These are phyloP conservation scores for Dipteronia dyeriana DNA, from an alignment of 345 rosid species.

Conservation along the genomic window DNA sequence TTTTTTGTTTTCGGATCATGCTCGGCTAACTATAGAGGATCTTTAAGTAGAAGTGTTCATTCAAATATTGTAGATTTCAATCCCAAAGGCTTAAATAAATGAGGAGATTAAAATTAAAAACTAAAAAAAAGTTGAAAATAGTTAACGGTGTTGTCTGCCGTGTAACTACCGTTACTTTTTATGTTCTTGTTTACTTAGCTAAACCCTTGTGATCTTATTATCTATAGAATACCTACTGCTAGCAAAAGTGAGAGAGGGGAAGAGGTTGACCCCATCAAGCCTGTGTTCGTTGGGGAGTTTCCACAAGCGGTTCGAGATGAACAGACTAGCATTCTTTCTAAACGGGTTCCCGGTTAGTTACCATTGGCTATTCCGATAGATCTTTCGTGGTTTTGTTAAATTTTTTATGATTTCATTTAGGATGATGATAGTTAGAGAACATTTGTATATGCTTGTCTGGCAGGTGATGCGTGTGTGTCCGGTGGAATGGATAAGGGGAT, in stretches of 20 bases:
- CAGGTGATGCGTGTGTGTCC: conserved; percentile 54
- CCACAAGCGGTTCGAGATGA: conserved; percentile 80
- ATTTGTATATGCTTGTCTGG: conserved; percentile 15
- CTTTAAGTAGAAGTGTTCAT: no score
- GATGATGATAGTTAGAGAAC: conserved; percentile 20
- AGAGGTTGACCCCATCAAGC: conserved; percentile 62
- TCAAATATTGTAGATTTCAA: no score
- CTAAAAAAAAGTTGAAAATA: no score
- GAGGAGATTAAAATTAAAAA: no score
- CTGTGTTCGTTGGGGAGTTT: conserved; percentile 88
- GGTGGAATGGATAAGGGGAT: conserved; percentile 88
- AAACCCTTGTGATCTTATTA: conserved; percentile 8
- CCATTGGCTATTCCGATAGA: conserved; percentile 1
- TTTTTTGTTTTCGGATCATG: not conserved
- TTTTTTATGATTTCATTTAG: not conserved
- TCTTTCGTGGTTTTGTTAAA: not conserved
- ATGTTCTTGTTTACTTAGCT: no score
- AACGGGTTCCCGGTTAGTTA: conserved; percentile 59
- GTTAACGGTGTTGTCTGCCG: no score
- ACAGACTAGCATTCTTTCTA: conserved; percentile 46
- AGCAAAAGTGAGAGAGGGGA: conserved; percentile 47
- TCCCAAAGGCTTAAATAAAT: no score
- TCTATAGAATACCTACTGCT: conserved; percentile 52
- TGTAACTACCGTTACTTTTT: no score
- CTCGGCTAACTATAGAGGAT: no score